Percentiles rank a stretch among this genome's conserved stretches.
These are phyloP conservation scores for Rhodotorula toruloides DNA, from an alignment of 768 basidiomycete species.

Conservation along the genomic window DNA sequence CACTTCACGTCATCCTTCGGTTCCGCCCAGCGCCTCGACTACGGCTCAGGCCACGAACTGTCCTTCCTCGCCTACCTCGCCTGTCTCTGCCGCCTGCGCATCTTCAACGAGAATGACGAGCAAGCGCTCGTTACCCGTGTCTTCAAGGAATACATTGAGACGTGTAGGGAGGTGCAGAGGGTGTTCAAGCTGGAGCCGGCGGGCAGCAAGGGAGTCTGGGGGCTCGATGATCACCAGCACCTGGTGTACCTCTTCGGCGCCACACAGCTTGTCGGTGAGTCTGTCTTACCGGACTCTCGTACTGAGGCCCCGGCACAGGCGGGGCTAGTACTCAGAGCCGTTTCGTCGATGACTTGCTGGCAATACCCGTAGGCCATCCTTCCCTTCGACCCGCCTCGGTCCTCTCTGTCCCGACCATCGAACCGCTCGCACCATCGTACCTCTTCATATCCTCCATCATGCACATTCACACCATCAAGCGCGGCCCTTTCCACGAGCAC, in stretches of 20 bases:
- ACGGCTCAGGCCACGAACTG: constrained; percentile 93
- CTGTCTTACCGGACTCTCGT: constrained; percentile 43
- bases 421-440: constrained; percentile 55
- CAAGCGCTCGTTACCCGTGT: constrained; percentile 63
- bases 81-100: constrained; percentile 53
- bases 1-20: constrained; percentile 82
- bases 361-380: constrained; percentile 33
- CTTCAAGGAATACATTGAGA: constrained; percentile 69
- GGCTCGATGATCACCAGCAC: constrained; percentile 56
- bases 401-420: constrained; percentile 51
- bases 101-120: constrained; percentile 55
- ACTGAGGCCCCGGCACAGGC: too few species aligned
- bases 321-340: too few species aligned
- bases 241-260: constrained; percentile 88
- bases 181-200: constrained; percentile 90
- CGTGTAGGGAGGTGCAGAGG: constrained; percentile 84
- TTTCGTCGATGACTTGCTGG: too few species aligned
- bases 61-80: constrained; percentile 48
- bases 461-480: constrained; percentile 67
- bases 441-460: constrained; percentile 73
- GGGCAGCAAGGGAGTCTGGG: constrained; percentile 98
- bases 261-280: constrained; percentile 60
- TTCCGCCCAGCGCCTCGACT: constrained; percentile 85
- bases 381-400: constrained; percentile 45
- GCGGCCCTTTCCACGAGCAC: constrained; percentile 36